Conservation (phyloP, 352 stramenopile species). For the Globisporangium irregulare region DNA sequence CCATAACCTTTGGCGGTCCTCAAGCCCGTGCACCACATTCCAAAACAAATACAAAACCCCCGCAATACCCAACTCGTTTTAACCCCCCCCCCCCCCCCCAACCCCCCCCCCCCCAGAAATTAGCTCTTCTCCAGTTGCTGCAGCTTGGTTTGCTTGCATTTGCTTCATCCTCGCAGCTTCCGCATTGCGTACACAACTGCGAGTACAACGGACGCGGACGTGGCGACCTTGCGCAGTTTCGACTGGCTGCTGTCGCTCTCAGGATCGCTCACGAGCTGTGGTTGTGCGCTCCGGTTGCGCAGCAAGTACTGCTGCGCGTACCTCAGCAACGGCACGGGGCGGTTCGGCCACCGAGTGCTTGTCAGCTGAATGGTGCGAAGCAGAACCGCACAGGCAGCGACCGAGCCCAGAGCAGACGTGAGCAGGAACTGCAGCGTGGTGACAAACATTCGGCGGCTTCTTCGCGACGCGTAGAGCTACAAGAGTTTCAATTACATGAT, state of each 20-base stretch:
- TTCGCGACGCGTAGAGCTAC: constrained; percentile 64
- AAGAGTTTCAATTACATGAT: not conserved
- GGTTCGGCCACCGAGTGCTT: constrained; percentile 28
- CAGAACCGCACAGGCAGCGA: constrained; percentile 56
- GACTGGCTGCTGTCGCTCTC: not conserved
- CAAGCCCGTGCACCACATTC: no score
- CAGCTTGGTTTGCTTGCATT: not conserved
- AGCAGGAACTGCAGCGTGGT: constrained; percentile 55
- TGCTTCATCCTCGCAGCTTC: constrained; percentile 20
- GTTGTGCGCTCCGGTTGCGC: constrained; percentile 24
- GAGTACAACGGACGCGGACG: constrained; percentile 35
- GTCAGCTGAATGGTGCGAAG: constrained; percentile 52
- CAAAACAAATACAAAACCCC: no score
- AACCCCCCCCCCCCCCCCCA: no score
- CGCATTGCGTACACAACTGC: constrained; percentile 34
- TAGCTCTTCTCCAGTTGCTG: not conserved
- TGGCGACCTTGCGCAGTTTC: constrained; percentile 28
- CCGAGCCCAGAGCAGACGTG: constrained; percentile 58
- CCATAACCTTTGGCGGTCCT: no score
- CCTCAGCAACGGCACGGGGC: constrained; percentile 30
- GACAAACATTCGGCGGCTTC: constrained; percentile 58
- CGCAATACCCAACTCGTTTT: no score
- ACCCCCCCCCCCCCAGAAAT: no score
- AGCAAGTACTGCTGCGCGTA: constrained; percentile 42
- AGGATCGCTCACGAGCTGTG: constrained; percentile 11